phyloP scores from a whole-genome alignment of 805 yeast species.

The Wickerhamiella domercqiae region DNA sequence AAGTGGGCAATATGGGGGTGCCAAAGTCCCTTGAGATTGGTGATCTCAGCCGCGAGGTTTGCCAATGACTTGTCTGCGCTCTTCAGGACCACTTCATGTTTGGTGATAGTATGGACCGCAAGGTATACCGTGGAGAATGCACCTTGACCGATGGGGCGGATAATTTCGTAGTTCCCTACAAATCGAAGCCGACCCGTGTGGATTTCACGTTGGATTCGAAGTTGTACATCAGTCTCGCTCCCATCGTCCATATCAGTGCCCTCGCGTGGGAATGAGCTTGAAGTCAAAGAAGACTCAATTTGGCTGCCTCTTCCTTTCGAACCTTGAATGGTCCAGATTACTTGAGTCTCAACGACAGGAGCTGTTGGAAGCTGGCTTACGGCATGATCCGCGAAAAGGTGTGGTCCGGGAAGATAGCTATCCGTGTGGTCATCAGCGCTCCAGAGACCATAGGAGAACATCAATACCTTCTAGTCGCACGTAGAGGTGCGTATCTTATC shows the following conservation, averaged over 20 bases:
- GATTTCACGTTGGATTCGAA: constrained; percentile 7
- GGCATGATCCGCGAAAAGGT: constrained; percentile 2
- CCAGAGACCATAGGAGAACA: constrained; percentile 13
- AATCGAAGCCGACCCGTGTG: constrained; percentile 25
- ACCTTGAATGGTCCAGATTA: no score
- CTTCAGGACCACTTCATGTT: constrained; percentile 65
- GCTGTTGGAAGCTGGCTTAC: no score
- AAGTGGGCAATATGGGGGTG: constrained; percentile 74
- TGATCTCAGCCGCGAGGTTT: constrained; percentile 77
- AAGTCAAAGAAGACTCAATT: no score
- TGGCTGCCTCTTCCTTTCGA: no score
- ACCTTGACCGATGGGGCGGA: constrained; percentile 75
- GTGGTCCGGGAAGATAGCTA: constrained; percentile 9
- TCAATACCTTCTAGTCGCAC: constrained; percentile 9
- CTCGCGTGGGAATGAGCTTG: no score
- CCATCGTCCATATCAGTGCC: no score
- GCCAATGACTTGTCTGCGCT: constrained; percentile 65
- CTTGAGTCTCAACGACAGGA: no score
- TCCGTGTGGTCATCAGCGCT: constrained; percentile 6
- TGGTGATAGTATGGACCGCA: constrained; percentile 63
- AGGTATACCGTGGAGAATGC: constrained; percentile 78
- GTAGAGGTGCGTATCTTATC: constrained; percentile 11
- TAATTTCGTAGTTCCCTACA: constrained; percentile 71
- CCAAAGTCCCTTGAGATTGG: constrained; percentile 67
- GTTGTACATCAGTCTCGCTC: not conserved